Base-by-base conservation (phyloP, 768 basidiomycete genomes). In the Leccinum disarticulatum region DNA sequence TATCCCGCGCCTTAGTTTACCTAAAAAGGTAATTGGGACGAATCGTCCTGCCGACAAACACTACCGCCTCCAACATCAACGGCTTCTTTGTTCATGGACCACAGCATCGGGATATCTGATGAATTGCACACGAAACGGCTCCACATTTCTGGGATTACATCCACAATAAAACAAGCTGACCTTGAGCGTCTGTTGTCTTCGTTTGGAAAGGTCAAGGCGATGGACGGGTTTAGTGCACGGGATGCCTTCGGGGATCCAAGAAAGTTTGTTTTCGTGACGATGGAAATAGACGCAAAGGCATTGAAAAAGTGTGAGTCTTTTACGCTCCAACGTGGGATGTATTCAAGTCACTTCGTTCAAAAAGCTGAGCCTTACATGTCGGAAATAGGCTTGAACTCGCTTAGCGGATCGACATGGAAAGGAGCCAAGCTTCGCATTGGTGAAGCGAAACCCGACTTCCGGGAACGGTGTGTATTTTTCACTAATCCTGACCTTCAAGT, bases 351-450 rank as follows among this genome's bases (percentile, higher is more conserved):
- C 13, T 22, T 14, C 28, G 27, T 50, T 13, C 4, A 10, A 48
- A 47, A 48, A 41, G 35, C 22, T 6, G 47, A 19, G 22, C 58
- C 55, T 63, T n/a, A 62, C 35, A 3, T 54, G 15, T 59, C 53
- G 41, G 49, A 33, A n/a, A 52, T 48, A 92, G 90, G 90, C 72
- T 77, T 90, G 71, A 92, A 85, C 68, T 71, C 84, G 3, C 79
- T 94, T 28, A 92, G 87, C 61, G 92, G 93, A 35, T 84, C 88
- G 6, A 90, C 84, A 1, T 95, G 91, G 90, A 93, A 92, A 75
- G 93, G 93, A n/a, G 77, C 91, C 22, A 93, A 89, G 64, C 75
- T 94, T 33, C 82, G 91, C 17, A 82, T 94, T 36, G 90, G 90
- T 9, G 90, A 93, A 64, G 91, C 92, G n/a, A 88, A 85, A 61